Base-by-base conservation (phyloP, 1,284 basidiomycete species). In the Stereum hirsutum region DNA sequence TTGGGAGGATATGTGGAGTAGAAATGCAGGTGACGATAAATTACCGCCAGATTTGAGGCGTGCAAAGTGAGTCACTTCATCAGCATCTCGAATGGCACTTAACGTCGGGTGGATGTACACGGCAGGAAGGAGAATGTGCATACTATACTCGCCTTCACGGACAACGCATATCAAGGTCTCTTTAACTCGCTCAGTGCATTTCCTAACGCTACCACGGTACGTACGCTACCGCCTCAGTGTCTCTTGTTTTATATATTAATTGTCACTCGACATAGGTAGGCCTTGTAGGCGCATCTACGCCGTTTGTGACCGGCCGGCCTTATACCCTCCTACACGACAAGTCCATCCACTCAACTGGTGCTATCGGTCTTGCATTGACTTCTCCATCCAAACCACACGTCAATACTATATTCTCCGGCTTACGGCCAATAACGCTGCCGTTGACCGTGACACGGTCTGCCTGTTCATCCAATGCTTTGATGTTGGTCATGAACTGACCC, bases 291-390 rank as follows among this genome's bases (percentile, higher is more conserved):
- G 72, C 88, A 0, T 82, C 85, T 0, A 94, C 91, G 0, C 89
- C 90, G 0, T 94, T 94, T 58, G 67, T 90, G 17, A 93, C 89
- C 0, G 88, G 87, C 8, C 68, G 83, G 17, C 83, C 85, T 1
- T 77, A 84, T 39, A 93, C 90, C 0, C 64, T 94, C 2, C 80
- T 91, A 50, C 63, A 75, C 49, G 75, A 80, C 41, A 64, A 66
- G 24, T 55, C 68, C 2, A 71, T 89, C 19, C 61, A 74, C 49
- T 75, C 74, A 0, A 62, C 73, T 1, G 91, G 91, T 5, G 81
- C 86, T 0, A 75, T 94, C 3, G 89, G 89, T 0, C 47, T 92
- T 7, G 85, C 76, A 2, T 49, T 89, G 2, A 41, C 53, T 32
- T 20, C 42, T 24, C 17, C 40, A 17, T 46, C 54, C n/a, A 47